phyloP scores from a whole-genome alignment of 2,329 filamentous ascomycete species.

The Didymellaceae sp. region DNA sequence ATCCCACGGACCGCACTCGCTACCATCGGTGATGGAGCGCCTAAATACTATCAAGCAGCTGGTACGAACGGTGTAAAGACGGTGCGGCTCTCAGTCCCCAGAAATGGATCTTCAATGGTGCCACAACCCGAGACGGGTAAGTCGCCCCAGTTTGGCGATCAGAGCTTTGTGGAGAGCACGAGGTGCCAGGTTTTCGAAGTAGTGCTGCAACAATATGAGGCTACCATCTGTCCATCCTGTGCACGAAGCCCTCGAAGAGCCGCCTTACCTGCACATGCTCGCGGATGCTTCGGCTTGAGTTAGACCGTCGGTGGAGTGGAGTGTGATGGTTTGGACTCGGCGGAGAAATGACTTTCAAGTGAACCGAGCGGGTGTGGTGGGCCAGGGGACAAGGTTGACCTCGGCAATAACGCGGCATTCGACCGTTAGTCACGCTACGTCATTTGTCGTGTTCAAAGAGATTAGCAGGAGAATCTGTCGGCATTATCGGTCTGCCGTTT shows the following conservation, averaged over 20 bases:
- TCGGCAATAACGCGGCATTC: conserved; percentile 7
- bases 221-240: conserved; percentile 32
- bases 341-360: conserved; percentile 1
- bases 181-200: conserved; percentile 37
- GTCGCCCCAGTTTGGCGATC: conserved; percentile 25
- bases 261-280: conserved; percentile 30
- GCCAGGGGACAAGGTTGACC: too few relatives aligned
- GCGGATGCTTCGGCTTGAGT: conserved; percentile 35
- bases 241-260: conserved; percentile 29
- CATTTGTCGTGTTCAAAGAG: conserved; percentile 8
- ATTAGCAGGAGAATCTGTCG: conserved; percentile 1
- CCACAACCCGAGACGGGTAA: conserved; percentile 31
- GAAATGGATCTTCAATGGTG: conserved; percentile 17
- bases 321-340: conserved; percentile 2
- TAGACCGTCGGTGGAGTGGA: conserved; percentile 10
- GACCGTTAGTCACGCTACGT: conserved; percentile 11
- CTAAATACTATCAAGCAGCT: background rate
- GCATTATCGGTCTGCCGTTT: background rate
- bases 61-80: conserved; percentile 9
- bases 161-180: conserved; percentile 6
- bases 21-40: conserved; percentile 2
- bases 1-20: background rate
- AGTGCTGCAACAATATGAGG: conserved; percentile 31
- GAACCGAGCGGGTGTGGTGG: background rate
- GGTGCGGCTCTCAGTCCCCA: conserved; percentile 19